A percentile compares a stretch with the other conserved stretches of the same genome.
phyloP scores from a whole-genome alignment of 2,329 filamentous ascomycete genomes.

The Cladobotryum protrusum region DNA sequence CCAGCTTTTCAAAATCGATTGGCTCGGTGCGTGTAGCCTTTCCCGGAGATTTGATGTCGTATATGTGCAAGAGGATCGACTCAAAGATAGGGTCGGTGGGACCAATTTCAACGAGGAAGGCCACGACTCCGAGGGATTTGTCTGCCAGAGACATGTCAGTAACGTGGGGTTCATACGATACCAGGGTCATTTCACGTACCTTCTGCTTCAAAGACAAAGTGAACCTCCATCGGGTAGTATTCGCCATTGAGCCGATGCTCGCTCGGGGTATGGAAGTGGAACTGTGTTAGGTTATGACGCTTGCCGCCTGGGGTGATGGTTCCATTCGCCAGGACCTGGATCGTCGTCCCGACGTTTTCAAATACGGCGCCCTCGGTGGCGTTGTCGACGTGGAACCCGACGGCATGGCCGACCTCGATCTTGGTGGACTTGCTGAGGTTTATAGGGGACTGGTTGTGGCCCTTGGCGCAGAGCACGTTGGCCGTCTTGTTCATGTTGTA shows the following conservation, averaged over 20 bases:
- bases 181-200: conserved; percentile 5
- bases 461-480: conserved; percentile 42
- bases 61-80: conserved; percentile 16
- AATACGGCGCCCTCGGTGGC: conserved; percentile 34
- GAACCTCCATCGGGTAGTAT: conserved; percentile 24
- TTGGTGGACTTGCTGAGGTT: conserved; percentile 35
- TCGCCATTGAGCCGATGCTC: conserved; percentile 47
- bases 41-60: conserved; percentile 34
- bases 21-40: conserved; percentile 26
- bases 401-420: conserved; percentile 22
- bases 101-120: conserved; percentile 9
- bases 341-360: conserved; percentile 46
- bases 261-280: conserved; percentile 56
- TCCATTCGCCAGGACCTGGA: conserved; percentile 44
- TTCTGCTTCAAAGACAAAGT: conserved; percentile 22
- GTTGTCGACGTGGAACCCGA: conserved; percentile 32
- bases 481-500: conserved; percentile 32
- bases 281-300: conserved; percentile 43
- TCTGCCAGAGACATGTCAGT: background rate
- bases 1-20: conserved; percentile 39
- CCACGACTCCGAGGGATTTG: conserved; percentile 23
- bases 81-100: background rate
- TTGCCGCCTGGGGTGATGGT: conserved; percentile 35
- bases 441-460: conserved; percentile 50
- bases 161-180: too few relatives aligned